These are phyloP conservation scores for Ceraceosorus bombacis DNA, from an alignment of 1,284 basidiomycete genomes.

Conservation along the genomic window DNA sequence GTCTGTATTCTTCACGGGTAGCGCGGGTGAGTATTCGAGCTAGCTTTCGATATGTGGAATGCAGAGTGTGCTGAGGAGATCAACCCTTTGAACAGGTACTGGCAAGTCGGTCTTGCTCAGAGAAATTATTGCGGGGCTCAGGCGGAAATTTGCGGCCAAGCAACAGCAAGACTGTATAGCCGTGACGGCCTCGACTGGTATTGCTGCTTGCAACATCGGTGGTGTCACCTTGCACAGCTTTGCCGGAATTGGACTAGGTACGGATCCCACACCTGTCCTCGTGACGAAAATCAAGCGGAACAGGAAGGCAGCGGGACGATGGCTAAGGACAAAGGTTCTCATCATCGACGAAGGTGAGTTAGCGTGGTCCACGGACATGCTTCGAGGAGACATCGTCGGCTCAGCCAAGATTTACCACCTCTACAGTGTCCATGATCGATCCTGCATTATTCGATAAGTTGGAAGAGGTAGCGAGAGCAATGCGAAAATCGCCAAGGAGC, in stretches of 20 bases:
- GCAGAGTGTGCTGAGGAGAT: not conserved
- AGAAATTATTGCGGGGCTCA: conserved; percentile 68
- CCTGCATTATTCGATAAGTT: conserved; percentile 85
- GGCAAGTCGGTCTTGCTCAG: conserved; percentile 90
- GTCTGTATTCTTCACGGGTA: conserved; percentile 94
- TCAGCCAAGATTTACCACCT: not conserved
- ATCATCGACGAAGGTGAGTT: conserved; percentile 85
- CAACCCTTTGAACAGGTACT: conserved; percentile 58
- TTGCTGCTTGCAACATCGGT: conserved; percentile 85
- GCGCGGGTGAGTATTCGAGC: conserved; percentile 51
- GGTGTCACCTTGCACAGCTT: conserved; percentile 90
- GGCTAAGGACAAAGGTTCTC: conserved; percentile 69
- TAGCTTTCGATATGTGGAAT: not conserved
- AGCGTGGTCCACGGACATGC: not conserved
- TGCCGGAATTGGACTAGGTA: conserved; percentile 75
- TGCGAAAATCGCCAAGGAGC: conserved; percentile 59
- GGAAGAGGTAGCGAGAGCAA: conserved; percentile 58
- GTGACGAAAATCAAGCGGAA: conserved; percentile 63
- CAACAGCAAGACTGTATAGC: conserved; percentile 58
- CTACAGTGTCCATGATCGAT: conserved; percentile 78
- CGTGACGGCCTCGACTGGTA: conserved; percentile 81
- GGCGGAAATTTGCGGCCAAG: conserved; percentile 53
- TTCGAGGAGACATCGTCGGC: not conserved
- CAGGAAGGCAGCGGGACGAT: conserved; percentile 60
- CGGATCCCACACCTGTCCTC: conserved; percentile 61